Percentiles rank a stretch among this genome's conserved stretches.
Conservation (phyloP, 345 rosid species). For the Physaria fendleri region DNA sequence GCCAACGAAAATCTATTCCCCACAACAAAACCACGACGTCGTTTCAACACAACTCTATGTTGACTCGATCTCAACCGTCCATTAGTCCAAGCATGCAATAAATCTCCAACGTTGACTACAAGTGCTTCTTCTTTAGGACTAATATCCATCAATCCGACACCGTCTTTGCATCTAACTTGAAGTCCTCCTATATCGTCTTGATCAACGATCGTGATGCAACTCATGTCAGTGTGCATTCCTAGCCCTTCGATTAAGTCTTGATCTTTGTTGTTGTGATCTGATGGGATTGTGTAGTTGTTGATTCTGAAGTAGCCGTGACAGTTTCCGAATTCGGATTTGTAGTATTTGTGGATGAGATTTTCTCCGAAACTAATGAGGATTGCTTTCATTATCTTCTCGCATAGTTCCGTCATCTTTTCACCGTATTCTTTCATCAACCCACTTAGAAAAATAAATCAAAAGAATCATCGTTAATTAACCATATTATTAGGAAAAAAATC, state of each 20-base stretch:
- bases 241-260: conserved; percentile 53
- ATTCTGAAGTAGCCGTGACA: conserved; percentile 74
- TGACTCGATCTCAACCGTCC: conserved; percentile 68
- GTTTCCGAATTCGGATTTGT: conserved; percentile 43
- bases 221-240: conserved; percentile 87
- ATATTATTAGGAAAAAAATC: neutral
- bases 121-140: conserved; percentile 45
- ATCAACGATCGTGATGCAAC: conserved; percentile 67
- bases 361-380: conserved; percentile 46
- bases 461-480: too few relatives aligned
- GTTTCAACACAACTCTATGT: conserved; percentile 58
- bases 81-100: conserved; percentile 83
- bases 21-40: neutral
- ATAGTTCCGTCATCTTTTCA: conserved; percentile 48
- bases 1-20: conserved; percentile 53
- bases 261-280: conserved; percentile 22
- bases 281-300: conserved; percentile 55
- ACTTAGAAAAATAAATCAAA: conserved; percentile 10
- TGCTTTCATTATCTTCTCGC: conserved; percentile 46
- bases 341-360: conserved; percentile 31
- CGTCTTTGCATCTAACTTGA: conserved; percentile 56
- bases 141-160: conserved; percentile 46
- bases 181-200: conserved; percentile 76
- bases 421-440: conserved; percentile 62
- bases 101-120: conserved; percentile 70